Base-by-base conservation (phyloP, 1,139 yeast genomes). In the Blastobotrys ciferrii region DNA sequence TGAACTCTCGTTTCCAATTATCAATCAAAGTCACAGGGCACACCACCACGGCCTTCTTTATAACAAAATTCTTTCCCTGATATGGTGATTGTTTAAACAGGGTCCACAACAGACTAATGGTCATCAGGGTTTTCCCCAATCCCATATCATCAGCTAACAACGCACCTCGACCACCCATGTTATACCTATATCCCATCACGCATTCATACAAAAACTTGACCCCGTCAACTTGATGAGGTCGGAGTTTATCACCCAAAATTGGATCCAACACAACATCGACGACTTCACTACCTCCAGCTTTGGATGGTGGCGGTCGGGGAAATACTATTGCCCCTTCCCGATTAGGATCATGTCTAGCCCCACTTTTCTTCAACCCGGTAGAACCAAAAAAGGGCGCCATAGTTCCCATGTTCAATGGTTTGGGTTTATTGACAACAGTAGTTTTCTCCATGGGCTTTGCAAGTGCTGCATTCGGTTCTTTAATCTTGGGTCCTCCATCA, bases 81-180 rank as follows among this genome's bases (percentile, higher is more conserved):
- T 66, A 61, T 0, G 96, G 95, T 14, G 81, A 80, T 58, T 88
- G 96, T 57, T 80, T 82, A 30, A 88, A 65, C 17, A 94, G 66
- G 0, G 96, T 88, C 95, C 96, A 88, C 2, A 92, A 75, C 32
- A 89, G 64, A 0, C 95, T 63, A 3, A 92, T 91, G 0, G 97
- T 81, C 79, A 84, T 89, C 32, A 92, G 68, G 0, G 98, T 91
- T 62, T 92, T 92, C 0, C 99, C 99, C 20, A 92, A 72, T 0
- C 98, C 98, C 98, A 92, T 92, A 62, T 92, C 98, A 65, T 92
- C 98, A 0, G 98, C 98, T 44, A 92, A 67, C 5, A 92, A 69
- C 2, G 94, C 92, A 0, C 98, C 98, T 43, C 70, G 63, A 2
- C 84, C 87, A n/a, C 69, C 64, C 28, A 67, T 66, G 20, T 74